Base-by-base conservation (phyloP, 306 rosid genomes). In the Datisca glomerata region DNA sequence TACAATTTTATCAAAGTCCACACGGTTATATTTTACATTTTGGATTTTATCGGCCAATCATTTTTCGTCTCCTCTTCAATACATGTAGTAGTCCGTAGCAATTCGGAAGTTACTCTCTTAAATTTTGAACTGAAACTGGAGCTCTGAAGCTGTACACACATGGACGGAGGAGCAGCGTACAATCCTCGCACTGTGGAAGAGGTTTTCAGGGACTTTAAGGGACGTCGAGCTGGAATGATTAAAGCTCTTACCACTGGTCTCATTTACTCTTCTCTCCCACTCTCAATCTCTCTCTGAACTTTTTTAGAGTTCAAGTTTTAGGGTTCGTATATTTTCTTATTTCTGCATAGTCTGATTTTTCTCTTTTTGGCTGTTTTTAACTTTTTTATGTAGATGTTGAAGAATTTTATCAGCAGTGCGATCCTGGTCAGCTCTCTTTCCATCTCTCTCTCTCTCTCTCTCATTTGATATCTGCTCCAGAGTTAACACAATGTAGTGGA, bases 191-290 rank as follows among this genome's bases (percentile, higher is more conserved):
- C 87, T 1, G 78, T 74, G 12, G 87, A 77, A 8, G 74, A 71
- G 43, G 83, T 77, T 51, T 77, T 73, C 64, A 54, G 65, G 21
- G 86, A 81, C 66, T 77, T 68, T 65, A 77, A 58, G 66, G 80
- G 78, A 58, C 78, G 87, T 9, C 34, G 84, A 19, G 40, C 67
- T 13, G 87, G 59, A 59, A 13, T 81, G 56, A 64, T 78, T 43
- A 74, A 69, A 46, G 84, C 87, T 43, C 87, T 81, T 42, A 74
- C 84, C 18, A 43, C 71, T 9, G 84, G 87, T 78, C 47, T 57
- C 45, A 5, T 12, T 50, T 21, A 33, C 10, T n/a, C 23, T 12
- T 50, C 24, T 12, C 17, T 45, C 18, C 28, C 10, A 5, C 53
- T 59, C 27, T 39, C 12, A 31, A 23, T 43, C 7, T 6, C 3